phyloP scores from a whole-genome alignment of 2,329 filamentous ascomycete species.

The Penicillium sp. region DNA sequence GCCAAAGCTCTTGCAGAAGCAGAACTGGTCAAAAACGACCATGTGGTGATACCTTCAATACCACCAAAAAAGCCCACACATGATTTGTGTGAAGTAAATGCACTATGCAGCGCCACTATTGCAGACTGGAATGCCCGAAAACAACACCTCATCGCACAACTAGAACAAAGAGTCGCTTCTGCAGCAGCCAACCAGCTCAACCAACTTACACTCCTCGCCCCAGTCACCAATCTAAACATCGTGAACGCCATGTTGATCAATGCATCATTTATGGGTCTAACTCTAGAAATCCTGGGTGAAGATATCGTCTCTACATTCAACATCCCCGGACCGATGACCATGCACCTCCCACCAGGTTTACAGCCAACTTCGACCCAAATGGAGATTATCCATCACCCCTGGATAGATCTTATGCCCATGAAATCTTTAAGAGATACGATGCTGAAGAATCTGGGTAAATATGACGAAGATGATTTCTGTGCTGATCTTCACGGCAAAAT shows the following conservation, averaged over 20 bases:
- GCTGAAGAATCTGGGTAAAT: constrained; percentile 9
- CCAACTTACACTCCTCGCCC: neutral
- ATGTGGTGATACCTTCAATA: neutral
- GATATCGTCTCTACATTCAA: constrained; percentile 22
- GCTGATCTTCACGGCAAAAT: constrained; percentile 19
- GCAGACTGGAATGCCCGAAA: neutral
- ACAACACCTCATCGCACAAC: neutral
- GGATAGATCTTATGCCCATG: constrained; percentile 32
- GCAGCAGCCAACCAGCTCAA: neutral
- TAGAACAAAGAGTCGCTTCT: neutral
- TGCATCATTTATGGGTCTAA: constrained; percentile 16
- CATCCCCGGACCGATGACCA: constrained; percentile 9
- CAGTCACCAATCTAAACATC: constrained; percentile 8
- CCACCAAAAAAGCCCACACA: neutral
- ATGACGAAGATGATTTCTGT: constrained; percentile 28
- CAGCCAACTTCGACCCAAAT: constrained; percentile 16
- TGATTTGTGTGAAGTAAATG: neutral
- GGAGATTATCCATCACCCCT: constrained; percentile 27
- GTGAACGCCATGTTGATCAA: constrained; percentile 15
- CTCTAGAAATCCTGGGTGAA: constrained; percentile 11
- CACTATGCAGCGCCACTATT: neutral
- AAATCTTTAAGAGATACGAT: constrained; percentile 26
- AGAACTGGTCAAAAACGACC: neutral
- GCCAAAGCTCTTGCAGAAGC: neutral
- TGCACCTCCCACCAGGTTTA: constrained; percentile 17